Conservation (phyloP, 2,329 filamentous ascomycete species). For the Fusarium sp. region DNA sequence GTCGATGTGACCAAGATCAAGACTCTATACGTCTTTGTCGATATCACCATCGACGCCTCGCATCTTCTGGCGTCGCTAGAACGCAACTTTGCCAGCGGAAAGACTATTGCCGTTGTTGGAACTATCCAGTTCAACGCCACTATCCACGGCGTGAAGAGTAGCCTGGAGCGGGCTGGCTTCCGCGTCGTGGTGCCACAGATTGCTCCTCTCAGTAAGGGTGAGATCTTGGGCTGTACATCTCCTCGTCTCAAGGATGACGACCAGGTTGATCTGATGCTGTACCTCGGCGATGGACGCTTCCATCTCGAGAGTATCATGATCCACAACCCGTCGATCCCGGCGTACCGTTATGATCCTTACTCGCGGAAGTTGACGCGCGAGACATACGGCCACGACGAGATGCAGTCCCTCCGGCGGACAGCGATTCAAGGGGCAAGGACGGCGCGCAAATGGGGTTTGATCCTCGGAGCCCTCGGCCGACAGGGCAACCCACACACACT, state of each 20-base stretch:
- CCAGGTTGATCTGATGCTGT: conserved; percentile 78
- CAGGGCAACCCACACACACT: conserved; percentile 97
- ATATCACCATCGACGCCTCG: conserved; percentile 91
- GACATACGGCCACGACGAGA: conserved; percentile 88
- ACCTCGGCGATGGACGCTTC: conserved; percentile 91
- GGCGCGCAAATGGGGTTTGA: conserved; percentile 92
- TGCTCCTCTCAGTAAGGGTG: conserved; percentile 88
- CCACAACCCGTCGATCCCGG: conserved; percentile 88
- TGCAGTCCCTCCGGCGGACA: conserved; percentile 78
- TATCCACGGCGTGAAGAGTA: conserved; percentile 81
- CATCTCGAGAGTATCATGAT: conserved; percentile 99
- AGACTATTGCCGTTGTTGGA: conserved; percentile 90
- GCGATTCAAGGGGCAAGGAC: conserved; percentile 78
- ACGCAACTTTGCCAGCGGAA: conserved; percentile 84
- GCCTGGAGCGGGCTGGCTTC: conserved; percentile 84
- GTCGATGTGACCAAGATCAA: conserved; percentile 97
- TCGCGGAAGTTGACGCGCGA: conserved; percentile 90
- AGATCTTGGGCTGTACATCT: conserved; percentile 97
- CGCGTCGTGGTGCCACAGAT: conserved; percentile 89
- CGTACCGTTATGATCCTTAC: conserved; percentile 97
- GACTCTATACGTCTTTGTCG: conserved; percentile 97
- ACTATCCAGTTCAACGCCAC: conserved; percentile 99
- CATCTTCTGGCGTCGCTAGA: conserved; percentile 88
- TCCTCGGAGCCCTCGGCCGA: conserved; percentile 87
- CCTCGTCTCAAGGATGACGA: conserved; percentile 69